These are phyloP conservation scores for Citrus hindsii DNA, from an alignment of 345 rosid genomes.

Conservation along the genomic window DNA sequence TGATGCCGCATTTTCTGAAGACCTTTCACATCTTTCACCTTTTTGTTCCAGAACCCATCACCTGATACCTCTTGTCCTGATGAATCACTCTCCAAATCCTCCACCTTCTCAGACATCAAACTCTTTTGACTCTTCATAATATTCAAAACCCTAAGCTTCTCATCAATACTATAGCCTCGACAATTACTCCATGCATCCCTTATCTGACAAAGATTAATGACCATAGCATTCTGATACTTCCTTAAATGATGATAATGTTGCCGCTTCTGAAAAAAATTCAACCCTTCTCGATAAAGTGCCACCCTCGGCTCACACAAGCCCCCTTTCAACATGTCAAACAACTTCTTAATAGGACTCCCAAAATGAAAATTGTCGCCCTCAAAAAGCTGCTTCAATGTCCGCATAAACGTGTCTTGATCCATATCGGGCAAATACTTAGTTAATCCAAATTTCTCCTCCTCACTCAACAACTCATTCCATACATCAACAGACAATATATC, in stretches of 20 bases:
- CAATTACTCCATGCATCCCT: conserved; percentile 90
- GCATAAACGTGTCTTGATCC: conserved; percentile 68
- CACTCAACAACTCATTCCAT: conserved; percentile 86
- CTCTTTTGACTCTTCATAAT: conserved; percentile 79
- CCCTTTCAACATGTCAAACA: conserved; percentile 89
- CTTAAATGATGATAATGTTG: conserved; percentile 78
- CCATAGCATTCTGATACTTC: conserved; percentile 81
- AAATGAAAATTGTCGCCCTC: conserved; percentile 79
- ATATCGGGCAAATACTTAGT: conserved; percentile 72
- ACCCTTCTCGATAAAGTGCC: conserved; percentile 82
- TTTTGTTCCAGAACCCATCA: conserved; percentile 59
- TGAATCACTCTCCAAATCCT: conserved; percentile 58
- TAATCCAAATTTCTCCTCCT: conserved; percentile 76
- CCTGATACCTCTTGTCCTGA: conserved; percentile 57
- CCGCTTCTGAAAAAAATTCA: conserved; percentile 59
- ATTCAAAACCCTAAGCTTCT: conserved; percentile 86
- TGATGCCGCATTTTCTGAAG: conserved; percentile 37
- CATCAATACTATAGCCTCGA: conserved; percentile 78
- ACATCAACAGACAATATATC: conserved; percentile 85
- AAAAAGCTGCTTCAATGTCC: conserved; percentile 74
- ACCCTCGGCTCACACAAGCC: conserved; percentile 96
- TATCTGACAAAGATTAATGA: conserved; percentile 68
- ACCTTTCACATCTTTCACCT: conserved; percentile 52
- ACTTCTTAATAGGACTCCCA: conserved; percentile 73
- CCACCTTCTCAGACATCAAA: conserved; percentile 70